These are phyloP conservation scores for Fraxinus dipetala DNA, from an alignment of 305 asterid species.

Conservation along the genomic window DNA sequence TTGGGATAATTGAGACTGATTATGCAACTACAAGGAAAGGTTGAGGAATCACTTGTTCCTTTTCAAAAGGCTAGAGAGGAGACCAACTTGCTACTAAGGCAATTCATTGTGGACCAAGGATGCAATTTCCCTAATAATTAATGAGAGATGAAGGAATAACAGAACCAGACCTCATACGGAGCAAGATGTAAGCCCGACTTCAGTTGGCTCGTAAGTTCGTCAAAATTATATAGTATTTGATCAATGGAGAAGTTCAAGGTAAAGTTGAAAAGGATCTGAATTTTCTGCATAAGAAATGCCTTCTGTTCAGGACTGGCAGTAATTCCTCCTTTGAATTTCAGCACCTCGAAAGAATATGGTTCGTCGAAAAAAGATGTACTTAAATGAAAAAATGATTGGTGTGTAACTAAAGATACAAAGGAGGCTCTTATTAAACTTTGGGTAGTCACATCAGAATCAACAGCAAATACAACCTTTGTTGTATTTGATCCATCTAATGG, in stretches of 20 bases:
- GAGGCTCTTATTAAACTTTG: constrained; percentile 49
- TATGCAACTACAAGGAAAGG: background rate
- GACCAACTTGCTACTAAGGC: background rate
- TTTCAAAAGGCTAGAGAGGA: background rate
- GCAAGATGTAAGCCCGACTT: constrained; percentile 63
- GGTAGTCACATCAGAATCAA: constrained; percentile 55
- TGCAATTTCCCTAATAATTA: background rate
- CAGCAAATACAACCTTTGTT: constrained; percentile 68
- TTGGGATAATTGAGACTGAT: background rate
- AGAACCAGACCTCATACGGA: constrained; percentile 65
- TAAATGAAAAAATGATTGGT: constrained; percentile 45
- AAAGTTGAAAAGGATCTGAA: constrained; percentile 77
- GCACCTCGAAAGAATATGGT: constrained; percentile 72
- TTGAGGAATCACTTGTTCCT: background rate
- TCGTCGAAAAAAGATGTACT: constrained; percentile 69
- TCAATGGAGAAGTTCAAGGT: constrained; percentile 87
- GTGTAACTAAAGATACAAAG: constrained; percentile 40
- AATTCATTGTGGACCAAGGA: background rate
- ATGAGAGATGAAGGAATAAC: background rate
- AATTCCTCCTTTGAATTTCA: constrained; percentile 80
- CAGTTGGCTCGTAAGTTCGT: constrained; percentile 65
- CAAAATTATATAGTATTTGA: constrained; percentile 56
- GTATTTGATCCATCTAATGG: constrained; percentile 47
- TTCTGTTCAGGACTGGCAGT: constrained; percentile 80
- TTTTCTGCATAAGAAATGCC: constrained; percentile 67